Base-by-base conservation (phyloP, 768 basidiomycete species). In the Terana coerulea region DNA sequence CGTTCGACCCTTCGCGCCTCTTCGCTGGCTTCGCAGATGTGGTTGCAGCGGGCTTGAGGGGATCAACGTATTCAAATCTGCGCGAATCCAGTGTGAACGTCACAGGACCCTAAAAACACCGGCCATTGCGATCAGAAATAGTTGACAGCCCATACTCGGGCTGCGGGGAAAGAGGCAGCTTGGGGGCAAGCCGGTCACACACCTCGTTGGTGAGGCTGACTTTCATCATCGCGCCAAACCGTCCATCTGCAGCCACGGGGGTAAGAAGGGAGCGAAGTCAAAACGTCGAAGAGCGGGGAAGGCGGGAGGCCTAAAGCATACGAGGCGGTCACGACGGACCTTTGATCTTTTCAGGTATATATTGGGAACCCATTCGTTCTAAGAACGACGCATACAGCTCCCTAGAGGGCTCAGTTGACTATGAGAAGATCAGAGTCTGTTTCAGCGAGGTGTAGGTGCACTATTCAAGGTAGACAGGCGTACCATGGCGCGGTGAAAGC, bases 171-270 rank as follows among this genome's bases (percentile, higher is more conserved):
- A 49, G 21, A 29, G 15, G 50, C 19, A 47, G 17, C 46, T 11
- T 28, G 19, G 19, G 40, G 50, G 48, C 34, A 24, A 43, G 51
- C 42, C 21, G 35, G 46, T 15, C 34, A 60, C 74, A 34, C 66
- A 90, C 92, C 73, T 98, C 94, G 64, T 98, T 98, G 19, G 79
- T 86, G 50, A 95, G 68, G 55, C 74, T 80, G 47, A 98, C 91
- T 51, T 84, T 79, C 94, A 98, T 98, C 94, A 95, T 95, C 4
- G 93, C 94, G 28, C 93, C 93, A 64, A 98, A 97, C 58, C 74
- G 76, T n/a, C 94, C 94, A 66, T 98, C 94, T 95, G 54, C 48
- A 43, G 53, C 47, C 47, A 43, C 12, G 42, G 34, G 47, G 49
- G 47, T 41, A 34, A 47, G 15, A 53, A 51, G n/a, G 37, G 26